Conservation (phyloP, 495 filamentous ascomycete genomes). For the Corynascus novoguineensis region DNA sequence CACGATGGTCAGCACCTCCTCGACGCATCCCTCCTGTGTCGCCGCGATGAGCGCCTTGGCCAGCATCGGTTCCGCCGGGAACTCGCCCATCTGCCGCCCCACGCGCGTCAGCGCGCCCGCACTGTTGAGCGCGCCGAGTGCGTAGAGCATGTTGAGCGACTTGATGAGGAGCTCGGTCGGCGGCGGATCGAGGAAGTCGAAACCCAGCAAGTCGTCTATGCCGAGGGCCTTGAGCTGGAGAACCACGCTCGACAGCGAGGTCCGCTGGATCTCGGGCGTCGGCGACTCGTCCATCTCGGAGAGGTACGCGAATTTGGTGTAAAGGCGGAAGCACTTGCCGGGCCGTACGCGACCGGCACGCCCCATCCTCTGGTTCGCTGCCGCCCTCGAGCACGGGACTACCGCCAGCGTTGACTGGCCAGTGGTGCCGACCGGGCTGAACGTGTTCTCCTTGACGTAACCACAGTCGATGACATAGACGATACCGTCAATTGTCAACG, state of each 20-base stretch:
- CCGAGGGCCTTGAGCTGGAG: conserved; percentile 85
- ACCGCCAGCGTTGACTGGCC: conserved; percentile 91
- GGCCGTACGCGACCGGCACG: conserved; percentile 89
- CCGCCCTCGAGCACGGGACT: conserved; percentile 88
- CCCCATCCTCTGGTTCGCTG: conserved; percentile 87
- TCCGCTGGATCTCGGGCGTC: conserved; percentile 89
- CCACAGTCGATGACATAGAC: conserved; percentile 90
- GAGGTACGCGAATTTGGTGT: conserved; percentile 90
- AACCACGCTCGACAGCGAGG: conserved; percentile 78
- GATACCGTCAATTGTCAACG: conserved; percentile 83
- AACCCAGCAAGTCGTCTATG: conserved; percentile 88
- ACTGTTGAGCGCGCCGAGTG: conserved; percentile 83
- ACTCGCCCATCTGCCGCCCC: conserved; percentile 93
- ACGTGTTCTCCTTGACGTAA: conserved; percentile 93
- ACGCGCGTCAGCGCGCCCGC: conserved; percentile 86
- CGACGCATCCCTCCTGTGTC: conserved; percentile 81
- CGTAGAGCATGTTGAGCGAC: conserved; percentile 87
- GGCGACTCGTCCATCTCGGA: conserved; percentile 93
- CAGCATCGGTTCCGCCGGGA: conserved; percentile 91
- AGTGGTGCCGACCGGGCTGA: conserved; percentile 68
- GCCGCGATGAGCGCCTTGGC: conserved; percentile 89
- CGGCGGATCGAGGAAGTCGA: conserved; percentile 96
- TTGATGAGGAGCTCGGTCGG: conserved; percentile 87
- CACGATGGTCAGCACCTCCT: conserved; percentile 91
- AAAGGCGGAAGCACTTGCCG: conserved; percentile 91